Conservation (phyloP, 108 stramenopile genomes). For the Schizochytrium sp. region DNA sequence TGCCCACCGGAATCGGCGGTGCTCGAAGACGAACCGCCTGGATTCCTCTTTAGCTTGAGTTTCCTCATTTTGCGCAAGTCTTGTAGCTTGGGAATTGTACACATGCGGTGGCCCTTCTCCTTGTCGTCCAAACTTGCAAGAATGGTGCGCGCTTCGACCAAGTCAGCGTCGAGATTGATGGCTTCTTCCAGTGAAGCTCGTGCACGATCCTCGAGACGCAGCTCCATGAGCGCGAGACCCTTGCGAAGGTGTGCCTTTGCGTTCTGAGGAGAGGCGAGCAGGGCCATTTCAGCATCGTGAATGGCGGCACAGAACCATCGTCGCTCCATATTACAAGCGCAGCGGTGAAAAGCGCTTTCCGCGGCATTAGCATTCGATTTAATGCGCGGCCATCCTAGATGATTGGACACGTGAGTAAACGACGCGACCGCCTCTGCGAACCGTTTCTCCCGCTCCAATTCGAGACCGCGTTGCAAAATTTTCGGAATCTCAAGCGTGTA, state of each 20-base stretch:
- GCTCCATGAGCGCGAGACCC: neutral
- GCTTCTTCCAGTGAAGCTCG: neutral
- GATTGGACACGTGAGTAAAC: neutral
- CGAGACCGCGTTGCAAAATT: neutral
- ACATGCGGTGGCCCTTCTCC: neutral
- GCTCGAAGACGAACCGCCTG: too few relatives aligned
- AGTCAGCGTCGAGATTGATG: neutral
- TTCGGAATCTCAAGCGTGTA: neutral
- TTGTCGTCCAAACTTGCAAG: neutral
- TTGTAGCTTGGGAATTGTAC: neutral
- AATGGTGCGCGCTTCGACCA: neutral
- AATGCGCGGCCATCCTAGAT: neutral
- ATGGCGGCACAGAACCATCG: neutral
- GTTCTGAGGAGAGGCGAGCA: neutral
- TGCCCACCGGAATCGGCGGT: too few relatives aligned
- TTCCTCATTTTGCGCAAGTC: too few relatives aligned
- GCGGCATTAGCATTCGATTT: neutral
- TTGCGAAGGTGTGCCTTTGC: neutral
- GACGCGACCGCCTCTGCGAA: neutral
- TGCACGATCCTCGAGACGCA: neutral
- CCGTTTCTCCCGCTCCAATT: neutral
- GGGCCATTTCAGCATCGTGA: neutral
- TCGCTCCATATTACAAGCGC: neutral
- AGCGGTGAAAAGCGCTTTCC: neutral
- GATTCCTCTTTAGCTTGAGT: too few relatives aligned